phyloP scores from a whole-genome alignment of 352 stramenopile genomes.

The Globisporangium sylvaticum region DNA sequence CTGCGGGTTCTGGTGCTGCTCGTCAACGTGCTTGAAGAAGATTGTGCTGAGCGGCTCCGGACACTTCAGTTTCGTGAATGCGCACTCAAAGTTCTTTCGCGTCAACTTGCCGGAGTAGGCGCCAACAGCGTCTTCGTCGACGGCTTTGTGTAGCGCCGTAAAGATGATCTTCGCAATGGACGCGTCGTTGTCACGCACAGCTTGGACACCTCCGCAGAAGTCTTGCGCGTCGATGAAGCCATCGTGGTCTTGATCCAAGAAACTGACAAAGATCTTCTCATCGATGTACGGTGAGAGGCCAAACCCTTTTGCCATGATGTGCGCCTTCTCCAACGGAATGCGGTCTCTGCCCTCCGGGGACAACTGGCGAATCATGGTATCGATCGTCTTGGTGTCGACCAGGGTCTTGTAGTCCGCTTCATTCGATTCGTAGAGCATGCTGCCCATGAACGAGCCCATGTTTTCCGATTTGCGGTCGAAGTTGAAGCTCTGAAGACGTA shows the following conservation, averaged over 20 bases:
- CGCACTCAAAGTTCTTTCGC: slow-evolving; percentile 34
- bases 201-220: slow-evolving; percentile 59
- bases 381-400: slow-evolving; percentile 53
- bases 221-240: slow-evolving; percentile 73
- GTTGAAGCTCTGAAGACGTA: slow-evolving; percentile 77
- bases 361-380: slow-evolving; percentile 64
- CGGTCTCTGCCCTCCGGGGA: slow-evolving; percentile 40
- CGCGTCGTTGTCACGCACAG: slow-evolving; percentile 46
- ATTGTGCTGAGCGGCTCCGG: slow-evolving; percentile 46
- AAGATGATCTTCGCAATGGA: slow-evolving; percentile 71
- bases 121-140: slow-evolving; percentile 19
- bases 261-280: slow-evolving; percentile 50
- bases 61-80: slow-evolving; percentile 58
- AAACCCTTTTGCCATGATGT: slow-evolving; percentile 49
- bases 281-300: slow-evolving; percentile 65
- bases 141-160: slow-evolving; percentile 45
- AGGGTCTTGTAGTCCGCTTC: slow-evolving; percentile 57
- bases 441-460: slow-evolving; percentile 62
- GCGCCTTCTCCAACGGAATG: slow-evolving; percentile 42
- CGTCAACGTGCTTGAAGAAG: slow-evolving; percentile 58
- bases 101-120: slow-evolving; percentile 1
- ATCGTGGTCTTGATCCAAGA: slow-evolving; percentile 64
- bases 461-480: slow-evolving; percentile 77
- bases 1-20: slow-evolving; percentile 27
- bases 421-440: slow-evolving; percentile 46